These are phyloP conservation scores for Pichia occidentalis DNA, from an alignment of 805 yeast genomes.

Conservation along the genomic window DNA sequence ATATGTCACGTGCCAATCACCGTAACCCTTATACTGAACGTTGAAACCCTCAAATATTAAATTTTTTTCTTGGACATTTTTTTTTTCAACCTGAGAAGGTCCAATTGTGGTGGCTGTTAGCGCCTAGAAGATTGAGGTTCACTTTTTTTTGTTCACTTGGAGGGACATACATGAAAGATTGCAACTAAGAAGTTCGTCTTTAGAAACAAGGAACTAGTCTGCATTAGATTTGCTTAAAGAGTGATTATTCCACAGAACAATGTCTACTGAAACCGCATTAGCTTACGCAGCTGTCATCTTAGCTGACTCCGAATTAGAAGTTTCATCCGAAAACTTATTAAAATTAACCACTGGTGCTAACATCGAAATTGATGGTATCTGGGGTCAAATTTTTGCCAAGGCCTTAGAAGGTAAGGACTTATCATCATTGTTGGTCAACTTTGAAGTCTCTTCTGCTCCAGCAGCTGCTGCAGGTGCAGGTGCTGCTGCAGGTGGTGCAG, in stretches of 20 bases:
- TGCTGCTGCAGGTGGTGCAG: slow-evolving; percentile 41
- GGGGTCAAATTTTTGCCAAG: slow-evolving; percentile 79
- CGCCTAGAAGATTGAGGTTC: background rate
- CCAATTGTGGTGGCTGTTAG: background rate
- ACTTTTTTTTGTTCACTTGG: slow-evolving; percentile 2
- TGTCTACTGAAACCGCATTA: slow-evolving; percentile 88
- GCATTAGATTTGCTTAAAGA: slow-evolving; percentile 35
- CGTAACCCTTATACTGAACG: background rate
- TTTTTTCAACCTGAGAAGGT: slow-evolving; percentile 1
- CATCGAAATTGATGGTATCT: slow-evolving; percentile 67
- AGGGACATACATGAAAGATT: too few species aligned
- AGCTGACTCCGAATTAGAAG: slow-evolving; percentile 94
- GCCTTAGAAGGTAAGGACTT: slow-evolving; percentile 77
- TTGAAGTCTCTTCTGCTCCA: slow-evolving; percentile 45
- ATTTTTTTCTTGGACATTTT: background rate
- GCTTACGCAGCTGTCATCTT: slow-evolving; percentile 97
- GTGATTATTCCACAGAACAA: slow-evolving; percentile 40
- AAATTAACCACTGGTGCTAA: slow-evolving; percentile 72
- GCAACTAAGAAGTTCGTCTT: slow-evolving; percentile 1
- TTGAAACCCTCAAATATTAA: background rate
- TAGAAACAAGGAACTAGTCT: slow-evolving; percentile 38
- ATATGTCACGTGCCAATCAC: too few species aligned
- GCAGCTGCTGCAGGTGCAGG: slow-evolving; percentile 44
- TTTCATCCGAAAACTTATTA: slow-evolving; percentile 75
- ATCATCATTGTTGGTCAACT: slow-evolving; percentile 57